These are phyloP conservation scores for Puccinellia tenuiflora DNA, from an alignment of 176 grass and related monocot genomes.

Conservation along the genomic window DNA sequence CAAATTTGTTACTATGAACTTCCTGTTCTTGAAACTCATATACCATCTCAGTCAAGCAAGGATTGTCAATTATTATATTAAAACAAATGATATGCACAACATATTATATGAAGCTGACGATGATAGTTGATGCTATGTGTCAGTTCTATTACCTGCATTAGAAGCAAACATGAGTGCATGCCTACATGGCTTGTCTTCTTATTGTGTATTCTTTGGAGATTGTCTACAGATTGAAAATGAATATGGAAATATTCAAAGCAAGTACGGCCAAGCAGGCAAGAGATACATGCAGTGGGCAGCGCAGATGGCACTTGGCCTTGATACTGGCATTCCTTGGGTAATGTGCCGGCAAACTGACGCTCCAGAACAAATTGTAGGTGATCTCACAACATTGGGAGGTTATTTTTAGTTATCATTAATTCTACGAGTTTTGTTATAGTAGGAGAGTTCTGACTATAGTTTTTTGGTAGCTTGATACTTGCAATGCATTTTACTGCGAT, in stretches of 20 bases:
- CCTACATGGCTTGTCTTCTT: constrained; percentile 12
- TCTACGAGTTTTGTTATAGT: neutral
- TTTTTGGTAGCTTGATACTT: constrained; percentile 66
- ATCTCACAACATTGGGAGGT: constrained; percentile 11
- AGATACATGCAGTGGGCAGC: constrained; percentile 88
- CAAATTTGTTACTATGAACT: neutral
- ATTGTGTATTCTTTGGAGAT: constrained; percentile 22
- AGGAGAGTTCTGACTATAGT: neutral
- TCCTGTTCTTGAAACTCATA: neutral
- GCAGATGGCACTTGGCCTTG: constrained; percentile 77
- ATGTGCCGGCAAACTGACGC: constrained; percentile 96
- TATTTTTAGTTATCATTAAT: constrained; percentile 24
- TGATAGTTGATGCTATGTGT: neutral
- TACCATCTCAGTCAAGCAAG: neutral
- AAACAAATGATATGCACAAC: neutral
- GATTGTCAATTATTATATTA: neutral
- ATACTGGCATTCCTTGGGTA: constrained; percentile 81
- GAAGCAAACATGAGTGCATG: neutral
- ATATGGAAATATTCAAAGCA: constrained; percentile 83
- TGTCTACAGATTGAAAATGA: constrained; percentile 95
- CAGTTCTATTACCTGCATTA: constrained; percentile 4
- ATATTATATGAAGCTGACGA: constrained; percentile 3
- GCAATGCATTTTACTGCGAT: constrained; percentile 97
- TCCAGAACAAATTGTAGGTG: constrained; percentile 77
- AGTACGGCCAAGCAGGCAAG: constrained; percentile 78